Evolutionary conservation across 2,329 filamentous ascomycete genomes (phyloP).

Genomic region (Trichoderma koningii): DNA sequence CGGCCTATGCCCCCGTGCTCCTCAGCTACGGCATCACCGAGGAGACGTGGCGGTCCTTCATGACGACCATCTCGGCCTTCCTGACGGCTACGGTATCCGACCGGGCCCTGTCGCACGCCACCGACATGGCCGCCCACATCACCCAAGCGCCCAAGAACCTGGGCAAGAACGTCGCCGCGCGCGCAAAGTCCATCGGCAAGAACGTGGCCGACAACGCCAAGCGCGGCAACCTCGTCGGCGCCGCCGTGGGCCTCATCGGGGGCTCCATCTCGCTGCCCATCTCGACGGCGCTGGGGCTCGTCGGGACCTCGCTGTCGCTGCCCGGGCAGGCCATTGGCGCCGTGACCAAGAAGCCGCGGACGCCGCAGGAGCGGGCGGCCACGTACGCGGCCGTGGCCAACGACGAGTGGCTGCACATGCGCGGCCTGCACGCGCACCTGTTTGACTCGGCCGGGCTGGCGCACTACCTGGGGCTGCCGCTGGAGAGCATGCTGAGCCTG

Average conservation of each 20-base stretch:
- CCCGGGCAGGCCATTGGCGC: conserved; percentile 42
- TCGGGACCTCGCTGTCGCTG: conserved; percentile 40
- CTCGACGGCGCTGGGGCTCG: conserved; percentile 41
- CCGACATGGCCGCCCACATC: conserved; percentile 44
- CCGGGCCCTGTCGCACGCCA: conserved; percentile 47
- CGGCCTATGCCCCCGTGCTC: conserved; percentile 44
- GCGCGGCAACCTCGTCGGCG: conserved; percentile 45
- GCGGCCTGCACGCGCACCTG: conserved; percentile 44
- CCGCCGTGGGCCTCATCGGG: conserved; percentile 41
- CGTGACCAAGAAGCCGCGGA: conserved; percentile 43
- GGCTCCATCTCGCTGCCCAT: conserved; percentile 46
- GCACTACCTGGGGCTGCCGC: conserved; percentile 35
- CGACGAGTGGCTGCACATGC: conserved; percentile 45
- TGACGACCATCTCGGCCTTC: conserved; percentile 49
- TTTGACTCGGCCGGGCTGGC: conserved; percentile 41
- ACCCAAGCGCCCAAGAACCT: conserved; percentile 41
- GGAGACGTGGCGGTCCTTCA: conserved; percentile 41
- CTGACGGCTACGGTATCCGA: conserved; percentile 49
- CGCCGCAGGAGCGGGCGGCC: conserved; percentile 45
- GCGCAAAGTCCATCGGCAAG: conserved; percentile 43
- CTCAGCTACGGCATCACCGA: conserved; percentile 43
- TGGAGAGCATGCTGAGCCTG: conserved; percentile 46
- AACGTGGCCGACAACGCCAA: conserved; percentile 42
- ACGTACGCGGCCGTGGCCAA: conserved; percentile 48
- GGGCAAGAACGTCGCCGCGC: conserved; percentile 42